These are phyloP conservation scores for Huiozyma naganishii DNA, from an alignment of 805 yeast species.

Conservation along the genomic window DNA sequence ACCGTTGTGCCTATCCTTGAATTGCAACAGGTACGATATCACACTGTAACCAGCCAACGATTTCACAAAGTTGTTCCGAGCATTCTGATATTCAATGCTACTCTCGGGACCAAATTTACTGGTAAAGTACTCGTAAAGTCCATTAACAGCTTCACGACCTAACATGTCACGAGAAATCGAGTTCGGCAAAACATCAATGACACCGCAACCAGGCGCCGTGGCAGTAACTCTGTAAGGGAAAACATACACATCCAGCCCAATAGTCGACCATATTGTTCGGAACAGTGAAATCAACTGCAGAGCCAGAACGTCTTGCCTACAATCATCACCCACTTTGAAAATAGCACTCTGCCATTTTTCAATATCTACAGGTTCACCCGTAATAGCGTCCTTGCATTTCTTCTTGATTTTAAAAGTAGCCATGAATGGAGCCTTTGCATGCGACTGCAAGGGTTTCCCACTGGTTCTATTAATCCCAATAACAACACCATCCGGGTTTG, in stretches of 20 bases:
- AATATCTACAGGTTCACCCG: conserved; percentile 33
- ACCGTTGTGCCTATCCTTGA: conserved; percentile 97
- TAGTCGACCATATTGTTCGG: conserved; percentile 77
- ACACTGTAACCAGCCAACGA: conserved; percentile 92
- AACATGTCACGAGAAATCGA: conserved; percentile 95
- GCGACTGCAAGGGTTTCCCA: conserved; percentile 92
- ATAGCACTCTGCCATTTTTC: conserved; percentile 91
- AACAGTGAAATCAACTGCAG: conserved; percentile 85
- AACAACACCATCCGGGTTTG: conserved; percentile 93
- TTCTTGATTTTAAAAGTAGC: conserved; percentile 83
- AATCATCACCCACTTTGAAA: conserved; percentile 98
- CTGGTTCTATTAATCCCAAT: conserved; percentile 84
- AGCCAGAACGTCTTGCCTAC: conserved; percentile 94
- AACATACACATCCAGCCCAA: conserved; percentile 83
- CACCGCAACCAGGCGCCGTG: conserved; percentile 98
- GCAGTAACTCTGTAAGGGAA: conserved; percentile 95
- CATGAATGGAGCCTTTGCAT: conserved; percentile 97
- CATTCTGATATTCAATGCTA: conserved; percentile 79
- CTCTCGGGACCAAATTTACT: conserved; percentile 93
- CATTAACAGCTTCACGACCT: conserved; percentile 97
- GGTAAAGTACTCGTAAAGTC: conserved; percentile 81
- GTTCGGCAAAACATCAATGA: conserved; percentile 93
- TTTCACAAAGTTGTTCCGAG: conserved; percentile 85
- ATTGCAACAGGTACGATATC: conserved; percentile 80
- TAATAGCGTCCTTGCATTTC: conserved; percentile 33